Evolutionary conservation across 208 protist species (phyloP).

Genomic region (Wallacemonas sp.): DNA sequence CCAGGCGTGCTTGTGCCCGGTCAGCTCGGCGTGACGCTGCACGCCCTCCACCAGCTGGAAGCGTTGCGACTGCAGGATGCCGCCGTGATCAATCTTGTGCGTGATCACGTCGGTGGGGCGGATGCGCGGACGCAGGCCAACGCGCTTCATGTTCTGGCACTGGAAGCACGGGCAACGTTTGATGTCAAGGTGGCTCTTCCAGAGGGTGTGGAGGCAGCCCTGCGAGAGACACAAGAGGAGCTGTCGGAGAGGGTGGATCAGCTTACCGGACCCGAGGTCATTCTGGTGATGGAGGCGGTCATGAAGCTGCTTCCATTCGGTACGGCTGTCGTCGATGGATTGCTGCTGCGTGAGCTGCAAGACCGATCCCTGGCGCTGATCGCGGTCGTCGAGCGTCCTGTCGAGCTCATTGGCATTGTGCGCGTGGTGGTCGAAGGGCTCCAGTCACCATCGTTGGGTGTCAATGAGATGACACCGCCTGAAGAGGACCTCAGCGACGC

Average conservation of each 20-base stretch:
- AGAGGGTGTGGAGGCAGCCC: slow-evolving; percentile 13
- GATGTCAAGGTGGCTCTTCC: slow-evolving; percentile 19
- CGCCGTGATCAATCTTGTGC: slow-evolving; percentile 15
- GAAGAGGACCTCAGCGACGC: slow-evolving; percentile 3
- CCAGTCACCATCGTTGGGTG: background rate
- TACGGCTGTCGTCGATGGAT: slow-evolving; percentile 5
- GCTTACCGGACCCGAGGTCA: slow-evolving; percentile 37
- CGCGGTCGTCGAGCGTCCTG: slow-evolving; percentile 40
- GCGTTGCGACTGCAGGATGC: slow-evolving; percentile 17
- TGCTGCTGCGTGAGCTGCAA: slow-evolving; percentile 42
- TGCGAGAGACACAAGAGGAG: slow-evolving; percentile 29
- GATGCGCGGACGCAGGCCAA: slow-evolving; percentile 51
- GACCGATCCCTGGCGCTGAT: slow-evolving; percentile 33
- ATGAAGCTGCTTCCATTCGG: slow-evolving; percentile 33
- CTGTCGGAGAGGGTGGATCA: slow-evolving; percentile 29
- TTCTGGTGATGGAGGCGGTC: slow-evolving; percentile 58
- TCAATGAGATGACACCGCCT: background rate
- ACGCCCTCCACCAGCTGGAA: slow-evolving; percentile 41
- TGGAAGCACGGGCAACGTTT: slow-evolving; percentile 20
- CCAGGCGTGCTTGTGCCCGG: slow-evolving; percentile 31
- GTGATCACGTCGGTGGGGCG: slow-evolving; percentile 12
- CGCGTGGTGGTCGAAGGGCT: slow-evolving; percentile 27
- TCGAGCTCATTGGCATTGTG: slow-evolving; percentile 49
- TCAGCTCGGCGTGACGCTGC: slow-evolving; percentile 41
- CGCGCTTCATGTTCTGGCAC: slow-evolving; percentile 42